phyloP scores from a whole-genome alignment of 23 red algal species.

The Gracilaria vermiculophylla region DNA sequence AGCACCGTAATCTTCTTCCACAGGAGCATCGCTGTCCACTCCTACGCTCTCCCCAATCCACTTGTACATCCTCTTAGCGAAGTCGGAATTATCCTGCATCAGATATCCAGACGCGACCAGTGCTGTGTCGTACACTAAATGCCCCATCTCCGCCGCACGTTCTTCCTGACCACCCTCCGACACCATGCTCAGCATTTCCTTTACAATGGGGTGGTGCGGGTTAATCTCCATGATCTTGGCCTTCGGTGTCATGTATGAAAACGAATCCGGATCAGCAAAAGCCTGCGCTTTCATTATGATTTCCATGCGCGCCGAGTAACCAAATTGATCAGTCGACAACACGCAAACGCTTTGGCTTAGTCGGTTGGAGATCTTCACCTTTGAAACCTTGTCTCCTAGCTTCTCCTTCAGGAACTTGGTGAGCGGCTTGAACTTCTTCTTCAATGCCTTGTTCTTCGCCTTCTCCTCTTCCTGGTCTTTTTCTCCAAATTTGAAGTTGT shows the following conservation, averaged over 20 bases:
- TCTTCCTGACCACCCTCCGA: slow-evolving; percentile 43
- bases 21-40: slow-evolving; percentile 42
- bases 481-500: slow-evolving; percentile 82
- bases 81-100: slow-evolving; percentile 69
- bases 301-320: slow-evolving; percentile 90
- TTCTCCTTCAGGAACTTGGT: slow-evolving; percentile 75
- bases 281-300: slow-evolving; percentile 90
- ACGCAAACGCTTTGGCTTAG: slow-evolving; percentile 73
- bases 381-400: slow-evolving; percentile 73
- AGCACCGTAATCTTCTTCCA: slow-evolving; percentile 53
- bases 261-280: slow-evolving; percentile 81
- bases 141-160: slow-evolving; percentile 47
- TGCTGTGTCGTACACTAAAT: slow-evolving; percentile 84
- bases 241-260: slow-evolving; percentile 71
- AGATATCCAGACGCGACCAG: slow-evolving; percentile 75
- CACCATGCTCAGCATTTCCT: slow-evolving; percentile 47
- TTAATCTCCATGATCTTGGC: slow-evolving; percentile 89
- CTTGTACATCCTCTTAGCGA: slow-evolving; percentile 75
- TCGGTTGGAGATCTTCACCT: slow-evolving; percentile 82
- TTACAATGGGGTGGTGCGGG: slow-evolving; percentile 75
- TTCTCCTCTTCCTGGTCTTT: slow-evolving; percentile 81
- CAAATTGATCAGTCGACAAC: slow-evolving; percentile 71
- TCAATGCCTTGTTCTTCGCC: slow-evolving; percentile 60
- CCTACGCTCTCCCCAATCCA: slow-evolving; percentile 64
- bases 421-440: slow-evolving; percentile 73